phyloP scores from a whole-genome alignment of 2,329 filamentous ascomycete species.

The Colletotrichum orbiculare region DNA sequence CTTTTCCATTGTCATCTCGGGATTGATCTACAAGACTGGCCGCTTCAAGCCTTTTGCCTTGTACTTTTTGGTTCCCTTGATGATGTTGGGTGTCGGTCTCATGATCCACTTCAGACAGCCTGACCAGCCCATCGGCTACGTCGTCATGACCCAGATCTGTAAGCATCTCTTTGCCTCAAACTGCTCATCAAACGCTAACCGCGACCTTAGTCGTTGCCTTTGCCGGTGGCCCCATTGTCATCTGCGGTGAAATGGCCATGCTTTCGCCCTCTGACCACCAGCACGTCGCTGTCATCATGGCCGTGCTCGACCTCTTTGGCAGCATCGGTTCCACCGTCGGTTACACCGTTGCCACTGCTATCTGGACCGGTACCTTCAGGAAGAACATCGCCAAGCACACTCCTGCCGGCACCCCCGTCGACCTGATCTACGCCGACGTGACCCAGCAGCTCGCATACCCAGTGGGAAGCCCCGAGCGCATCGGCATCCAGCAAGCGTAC shows the following conservation, averaged over 20 bases:
- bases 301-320: slow-evolving; percentile 69
- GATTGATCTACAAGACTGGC: slow-evolving; percentile 44
- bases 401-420: slow-evolving; percentile 52
- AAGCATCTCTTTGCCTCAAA: neutral
- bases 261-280: slow-evolving; percentile 71
- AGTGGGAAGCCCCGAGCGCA: slow-evolving; percentile 59
- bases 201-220: slow-evolving; percentile 56
- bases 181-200: neutral
- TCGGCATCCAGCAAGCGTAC: slow-evolving; percentile 71
- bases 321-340: slow-evolving; percentile 71
- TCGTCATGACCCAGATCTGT: slow-evolving; percentile 70
- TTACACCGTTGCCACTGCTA: slow-evolving; percentile 68
- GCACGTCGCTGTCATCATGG: slow-evolving; percentile 70
- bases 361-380: slow-evolving; percentile 72
- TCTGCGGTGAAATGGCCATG: slow-evolving; percentile 69
- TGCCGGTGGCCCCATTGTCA: slow-evolving; percentile 68
- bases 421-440: slow-evolving; percentile 57
- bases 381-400: slow-evolving; percentile 60
- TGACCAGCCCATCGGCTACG: slow-evolving; percentile 59
- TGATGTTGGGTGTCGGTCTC: slow-evolving; percentile 65
- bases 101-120: slow-evolving; percentile 71
- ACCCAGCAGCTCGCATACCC: slow-evolving; percentile 67
- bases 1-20: slow-evolving; percentile 44
- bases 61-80: slow-evolving; percentile 63
- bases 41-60: slow-evolving; percentile 53